Evolutionary conservation across 768 basidiomycete genomes (phyloP), one percentile per base, ranked within the genome.

Genomic region (Daedaleopsis sinensis): DNA sequence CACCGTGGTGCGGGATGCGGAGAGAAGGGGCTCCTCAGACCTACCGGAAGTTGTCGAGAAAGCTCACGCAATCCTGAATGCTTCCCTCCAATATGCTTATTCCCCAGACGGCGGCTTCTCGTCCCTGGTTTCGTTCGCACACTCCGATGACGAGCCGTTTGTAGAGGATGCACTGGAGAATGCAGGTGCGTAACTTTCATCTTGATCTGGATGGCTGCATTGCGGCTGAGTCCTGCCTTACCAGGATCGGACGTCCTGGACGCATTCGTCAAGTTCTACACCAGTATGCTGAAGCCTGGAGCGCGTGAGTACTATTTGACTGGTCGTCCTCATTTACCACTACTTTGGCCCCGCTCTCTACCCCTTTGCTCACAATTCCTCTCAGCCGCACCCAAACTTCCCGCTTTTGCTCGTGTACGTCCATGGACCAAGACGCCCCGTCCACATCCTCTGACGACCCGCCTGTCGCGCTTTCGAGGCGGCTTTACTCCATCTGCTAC

Each of bases 401-500:
- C 64, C 1, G 42, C 59, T 8, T 60, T 64, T 11, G 44, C 63
- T 1, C 55, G 52, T 1, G 38, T 61, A 1, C 59, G 52, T 32
- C 61, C 72, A 19, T 75, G 74, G 73, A 68, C 59, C 9, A 50
- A 59, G 19, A 66, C 66, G 4, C 52, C 59, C 18, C 64, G 63
- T 24, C 74, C 73, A 0, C 74, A 75, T 57, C 62, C 72, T 4
- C 42, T 55, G 5, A 69, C 73, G n/a, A 73, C 75, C 3, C 72
- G 68, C 5, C 72, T 77, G 18, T 66, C 76, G 16, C 76, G 77
- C 44, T 80, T 80, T 68, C 63, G 69, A 8, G 62, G 67, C 5
- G 64, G 66, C 24, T 50, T 68, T n/a, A 38, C 48, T 48, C 64
- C 66, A 8, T 62, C 70, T 3, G 61, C 69, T 9, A 66, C 65